Percentiles rank a stretch among this genome's conserved stretches.
Evolutionary conservation across 2,329 filamentous ascomycete genomes (phyloP).

Genomic region (Paecilomyces formosus): DNA sequence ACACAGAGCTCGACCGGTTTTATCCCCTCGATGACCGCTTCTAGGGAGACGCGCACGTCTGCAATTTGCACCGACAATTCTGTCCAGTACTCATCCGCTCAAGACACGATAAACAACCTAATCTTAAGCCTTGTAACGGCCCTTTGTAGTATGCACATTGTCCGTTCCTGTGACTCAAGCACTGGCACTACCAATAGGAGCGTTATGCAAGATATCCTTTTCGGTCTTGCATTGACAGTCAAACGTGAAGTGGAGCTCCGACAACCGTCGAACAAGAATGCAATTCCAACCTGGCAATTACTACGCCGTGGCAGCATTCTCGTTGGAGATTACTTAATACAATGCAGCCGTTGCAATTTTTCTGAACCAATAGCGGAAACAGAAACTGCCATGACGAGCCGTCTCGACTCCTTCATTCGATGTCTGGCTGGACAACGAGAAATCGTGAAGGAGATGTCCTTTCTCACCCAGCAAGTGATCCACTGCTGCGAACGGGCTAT

Average conservation of each 20-base stretch:
- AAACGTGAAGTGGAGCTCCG: slow-evolving; percentile 15
- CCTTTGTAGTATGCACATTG: slow-evolving; percentile 30
- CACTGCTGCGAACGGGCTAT: slow-evolving; percentile 21
- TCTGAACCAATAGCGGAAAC: slow-evolving; percentile 3
- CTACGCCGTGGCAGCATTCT: slow-evolving; percentile 26
- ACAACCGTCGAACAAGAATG: background rate
- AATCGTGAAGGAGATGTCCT: slow-evolving; percentile 25
- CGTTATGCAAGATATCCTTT: slow-evolving; percentile 19
- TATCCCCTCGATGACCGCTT: background rate
- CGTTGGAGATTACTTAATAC: slow-evolving; percentile 21
- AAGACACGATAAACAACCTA: slow-evolving; percentile 31
- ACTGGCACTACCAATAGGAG: slow-evolving; percentile 9
- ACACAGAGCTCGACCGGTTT: background rate
- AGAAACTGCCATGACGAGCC: slow-evolving; percentile 10
- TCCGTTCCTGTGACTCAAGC: slow-evolving; percentile 17
- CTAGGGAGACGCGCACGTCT: slow-evolving; percentile 13
- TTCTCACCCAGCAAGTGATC: slow-evolving; percentile 26
- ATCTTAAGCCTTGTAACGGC: slow-evolving; percentile 26
- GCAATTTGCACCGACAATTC: slow-evolving; percentile 4
- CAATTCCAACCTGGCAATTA: slow-evolving; percentile 13
- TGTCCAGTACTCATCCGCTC: slow-evolving; percentile 21
- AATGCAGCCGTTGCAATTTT: slow-evolving; percentile 15
- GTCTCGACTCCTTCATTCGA: slow-evolving; percentile 22
- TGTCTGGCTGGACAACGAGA: slow-evolving; percentile 21
- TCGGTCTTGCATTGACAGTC: slow-evolving; percentile 14